A percentile compares a stretch with the other conserved stretches of the same genome.
Conservation (phyloP, 805 yeast genomes). For the Saturnispora silvae region DNA sequence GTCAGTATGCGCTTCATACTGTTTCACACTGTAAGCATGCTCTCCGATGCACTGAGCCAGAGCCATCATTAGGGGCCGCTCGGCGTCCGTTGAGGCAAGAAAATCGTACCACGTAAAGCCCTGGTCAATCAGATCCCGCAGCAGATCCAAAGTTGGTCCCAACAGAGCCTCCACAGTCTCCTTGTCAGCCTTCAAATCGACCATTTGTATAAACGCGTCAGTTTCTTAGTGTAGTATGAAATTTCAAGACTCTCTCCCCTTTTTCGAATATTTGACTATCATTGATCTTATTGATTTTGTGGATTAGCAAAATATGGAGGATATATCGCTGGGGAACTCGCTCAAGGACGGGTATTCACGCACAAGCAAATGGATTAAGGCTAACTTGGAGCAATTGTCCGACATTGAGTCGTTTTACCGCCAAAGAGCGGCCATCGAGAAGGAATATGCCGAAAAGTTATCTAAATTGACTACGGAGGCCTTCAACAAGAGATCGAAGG, state of each 20-base stretch:
- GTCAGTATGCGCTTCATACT: not conserved
- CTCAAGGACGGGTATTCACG: slow-evolving; percentile 70
- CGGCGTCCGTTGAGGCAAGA: not conserved
- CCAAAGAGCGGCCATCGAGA: slow-evolving; percentile 74
- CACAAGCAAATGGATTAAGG: slow-evolving; percentile 69
- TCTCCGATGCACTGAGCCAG: not conserved
- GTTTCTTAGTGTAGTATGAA: no score
- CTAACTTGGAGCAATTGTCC: slow-evolving; percentile 61
- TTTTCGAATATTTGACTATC: no score
- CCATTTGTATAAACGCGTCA: no score
- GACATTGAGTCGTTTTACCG: slow-evolving; percentile 78
- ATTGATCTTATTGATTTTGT: no score
- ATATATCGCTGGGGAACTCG: slow-evolving; percentile 53
- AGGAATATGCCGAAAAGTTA: slow-evolving; percentile 67
- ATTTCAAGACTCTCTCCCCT: no score
- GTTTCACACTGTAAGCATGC: not conserved
- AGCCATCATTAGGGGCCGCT: not conserved
- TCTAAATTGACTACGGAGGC: slow-evolving; percentile 54
- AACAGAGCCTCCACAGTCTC: no score
- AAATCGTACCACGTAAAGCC: not conserved
- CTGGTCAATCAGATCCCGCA: not conserved
- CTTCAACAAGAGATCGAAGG: slow-evolving; percentile 65
- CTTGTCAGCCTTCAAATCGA: no score
- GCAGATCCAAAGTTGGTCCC: not conserved
- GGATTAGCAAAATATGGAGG: slow-evolving; percentile 13